Evolutionary conservation across 306 rosid genomes (phyloP).

Genomic region (Sophora flavescens): DNA sequence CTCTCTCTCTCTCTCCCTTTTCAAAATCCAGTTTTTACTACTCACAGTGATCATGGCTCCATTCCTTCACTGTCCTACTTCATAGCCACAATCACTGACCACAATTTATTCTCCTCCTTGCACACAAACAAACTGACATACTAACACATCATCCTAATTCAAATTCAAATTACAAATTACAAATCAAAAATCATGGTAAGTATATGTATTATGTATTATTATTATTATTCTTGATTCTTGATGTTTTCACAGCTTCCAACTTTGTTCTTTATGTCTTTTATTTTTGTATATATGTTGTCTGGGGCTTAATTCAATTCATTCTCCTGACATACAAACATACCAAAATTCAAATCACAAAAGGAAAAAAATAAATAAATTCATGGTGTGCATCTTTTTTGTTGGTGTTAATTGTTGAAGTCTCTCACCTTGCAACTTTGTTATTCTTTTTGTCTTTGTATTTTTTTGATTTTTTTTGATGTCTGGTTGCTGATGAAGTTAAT

Average conservation of each 20-base stretch:
- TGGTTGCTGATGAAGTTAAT: background rate
- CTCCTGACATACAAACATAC: background rate
- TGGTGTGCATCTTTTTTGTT: background rate
- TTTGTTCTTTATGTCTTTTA: background rate
- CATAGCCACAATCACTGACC: slow-evolving; percentile 44
- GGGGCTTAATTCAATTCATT: slow-evolving; percentile 3
- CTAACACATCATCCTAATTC: slow-evolving; percentile 7
- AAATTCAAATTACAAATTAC: slow-evolving; percentile 28
- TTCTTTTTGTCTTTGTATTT: background rate
- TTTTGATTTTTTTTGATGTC: background rate
- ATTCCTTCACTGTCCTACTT: slow-evolving; percentile 44
- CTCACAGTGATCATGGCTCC: slow-evolving; percentile 51
- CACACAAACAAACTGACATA: background rate
- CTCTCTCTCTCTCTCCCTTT: slow-evolving; percentile 37
- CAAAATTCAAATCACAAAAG: slow-evolving; percentile 2
- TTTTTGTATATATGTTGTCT: background rate
- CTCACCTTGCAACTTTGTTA: background rate
- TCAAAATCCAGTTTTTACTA: slow-evolving; percentile 47
- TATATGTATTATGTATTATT: background rate
- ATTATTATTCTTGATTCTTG: background rate
- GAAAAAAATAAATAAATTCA: background rate
- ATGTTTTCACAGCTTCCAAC: background rate
- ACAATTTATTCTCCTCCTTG: background rate
- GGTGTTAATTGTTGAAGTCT: background rate
- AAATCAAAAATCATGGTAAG: slow-evolving; percentile 59